These are phyloP conservation scores for Boletus hoseneyae DNA, from an alignment of 1,284 basidiomycete species.

Conservation along the genomic window DNA sequence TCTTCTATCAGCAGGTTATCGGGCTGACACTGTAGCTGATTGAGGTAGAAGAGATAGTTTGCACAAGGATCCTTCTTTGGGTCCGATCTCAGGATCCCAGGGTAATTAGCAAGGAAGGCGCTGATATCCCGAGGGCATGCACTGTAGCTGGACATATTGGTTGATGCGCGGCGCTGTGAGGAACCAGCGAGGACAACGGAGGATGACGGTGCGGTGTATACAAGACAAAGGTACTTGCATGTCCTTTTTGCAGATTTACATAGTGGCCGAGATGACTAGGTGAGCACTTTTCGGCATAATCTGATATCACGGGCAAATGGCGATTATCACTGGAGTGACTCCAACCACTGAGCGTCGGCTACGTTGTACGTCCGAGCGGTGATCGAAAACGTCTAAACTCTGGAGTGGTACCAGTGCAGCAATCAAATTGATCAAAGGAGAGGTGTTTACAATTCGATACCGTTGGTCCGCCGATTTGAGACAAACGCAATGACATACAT, in stretches of 20 bases:
- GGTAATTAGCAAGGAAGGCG: slow-evolving; percentile 64
- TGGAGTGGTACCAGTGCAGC: background rate
- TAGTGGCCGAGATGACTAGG: background rate
- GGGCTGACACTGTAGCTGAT: slow-evolving; percentile 54
- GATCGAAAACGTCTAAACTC: slow-evolving; percentile 25
- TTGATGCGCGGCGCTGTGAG: slow-evolving; percentile 9
- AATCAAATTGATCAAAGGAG: too few species aligned
- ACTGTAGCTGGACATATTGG: slow-evolving; percentile 14
- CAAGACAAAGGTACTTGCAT: background rate
- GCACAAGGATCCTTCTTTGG: slow-evolving; percentile 36
- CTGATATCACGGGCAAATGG: background rate
- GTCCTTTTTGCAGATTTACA: background rate
- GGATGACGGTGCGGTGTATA: slow-evolving; percentile 11
- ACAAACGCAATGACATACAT: background rate
- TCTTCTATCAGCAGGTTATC: slow-evolving; percentile 62
- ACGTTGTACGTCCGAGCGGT: background rate
- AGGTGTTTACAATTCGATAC: background rate
- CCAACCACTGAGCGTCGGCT: background rate
- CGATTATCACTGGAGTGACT: background rate
- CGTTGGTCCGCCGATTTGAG: background rate
- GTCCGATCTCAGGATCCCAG: slow-evolving; percentile 35
- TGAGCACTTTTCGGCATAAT: background rate
- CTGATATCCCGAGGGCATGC: slow-evolving; percentile 52
- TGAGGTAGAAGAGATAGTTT: slow-evolving; percentile 67
- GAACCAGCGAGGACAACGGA: slow-evolving; percentile 18